These are phyloP conservation scores for Oryza glumipatula DNA, from an alignment of 176 grass and related monocot species.

Conservation along the genomic window DNA sequence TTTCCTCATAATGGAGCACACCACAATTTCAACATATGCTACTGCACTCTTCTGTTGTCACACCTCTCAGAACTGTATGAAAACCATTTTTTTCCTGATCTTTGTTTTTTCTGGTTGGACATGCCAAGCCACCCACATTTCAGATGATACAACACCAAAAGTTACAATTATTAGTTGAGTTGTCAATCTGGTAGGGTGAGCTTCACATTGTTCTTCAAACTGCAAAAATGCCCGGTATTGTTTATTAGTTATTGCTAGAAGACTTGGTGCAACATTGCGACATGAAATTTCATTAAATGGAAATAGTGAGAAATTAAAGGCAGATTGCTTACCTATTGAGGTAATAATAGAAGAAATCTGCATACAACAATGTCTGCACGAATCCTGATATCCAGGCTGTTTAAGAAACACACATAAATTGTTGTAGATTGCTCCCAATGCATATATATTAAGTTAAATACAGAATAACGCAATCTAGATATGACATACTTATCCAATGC, in stretches of 20 bases:
- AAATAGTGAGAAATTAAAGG: neutral
- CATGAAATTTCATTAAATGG: neutral
- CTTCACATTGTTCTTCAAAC: constrained; percentile 77
- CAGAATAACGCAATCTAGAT: neutral
- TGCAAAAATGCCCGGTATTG: constrained; percentile 27
- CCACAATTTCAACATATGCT: neutral
- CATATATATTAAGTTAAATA: neutral
- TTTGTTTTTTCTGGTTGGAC: neutral
- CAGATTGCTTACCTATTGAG: constrained; percentile 56
- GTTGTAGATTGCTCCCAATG: neutral
- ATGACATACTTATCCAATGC: constrained; percentile 77
- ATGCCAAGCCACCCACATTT: neutral
- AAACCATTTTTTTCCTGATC: neutral
- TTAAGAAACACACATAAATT: constrained; percentile 15
- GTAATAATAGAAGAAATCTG: constrained; percentile 85
- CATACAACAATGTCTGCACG: constrained; percentile 70
- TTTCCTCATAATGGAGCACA: neutral
- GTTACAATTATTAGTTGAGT: neutral
- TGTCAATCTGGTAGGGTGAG: constrained; percentile 59
- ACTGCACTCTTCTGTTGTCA: neutral
- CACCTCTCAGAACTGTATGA: neutral
- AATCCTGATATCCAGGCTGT: constrained; percentile 73
- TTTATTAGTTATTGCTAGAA: constrained; percentile 1
- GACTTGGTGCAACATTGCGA: neutral
- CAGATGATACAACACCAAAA: neutral